Conservation (phyloP, 1,139 yeast species). For the Candida freyschussii region DNA sequence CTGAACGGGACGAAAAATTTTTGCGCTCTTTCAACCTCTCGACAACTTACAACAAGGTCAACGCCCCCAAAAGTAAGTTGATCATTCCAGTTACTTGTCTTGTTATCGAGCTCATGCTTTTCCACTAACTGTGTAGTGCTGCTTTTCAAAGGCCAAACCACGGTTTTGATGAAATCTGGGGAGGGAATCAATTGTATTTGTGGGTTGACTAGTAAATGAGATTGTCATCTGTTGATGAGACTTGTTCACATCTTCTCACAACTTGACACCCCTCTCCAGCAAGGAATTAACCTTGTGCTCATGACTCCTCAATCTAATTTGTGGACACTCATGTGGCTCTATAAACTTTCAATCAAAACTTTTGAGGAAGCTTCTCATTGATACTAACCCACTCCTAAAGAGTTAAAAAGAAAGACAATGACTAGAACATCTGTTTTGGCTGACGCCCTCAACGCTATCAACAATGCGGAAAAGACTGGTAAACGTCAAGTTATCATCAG, state of each 20-base stretch:
- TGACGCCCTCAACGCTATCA: conserved; percentile 96
- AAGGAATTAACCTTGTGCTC: conserved; percentile 26
- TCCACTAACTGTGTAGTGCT: no score
- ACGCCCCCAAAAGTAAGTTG: no score
- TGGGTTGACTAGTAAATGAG: conserved; percentile 12
- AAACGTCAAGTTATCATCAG: conserved; percentile 98
- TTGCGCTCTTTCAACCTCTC: no score
- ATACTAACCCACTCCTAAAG: neutral
- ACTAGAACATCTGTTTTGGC: conserved; percentile 99
- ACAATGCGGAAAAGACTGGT: conserved; percentile 99
- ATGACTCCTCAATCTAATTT: conserved; percentile 32
- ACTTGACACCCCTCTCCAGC: conserved; percentile 34
- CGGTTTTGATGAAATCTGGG: conserved; percentile 14
- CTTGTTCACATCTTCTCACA: conserved; percentile 17
- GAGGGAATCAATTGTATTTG: conserved; percentile 25
- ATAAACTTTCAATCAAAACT: conserved; percentile 3
- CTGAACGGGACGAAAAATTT: no score
- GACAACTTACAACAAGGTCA: no score
- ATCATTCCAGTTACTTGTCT: no score
- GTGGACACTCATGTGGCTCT: conserved; percentile 41
- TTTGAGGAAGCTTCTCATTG: conserved; percentile 1
- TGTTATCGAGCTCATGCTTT: no score
- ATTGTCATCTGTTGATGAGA: conserved; percentile 19
- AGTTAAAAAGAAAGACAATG: conserved; percentile 43
- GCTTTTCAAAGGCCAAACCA: no score